Percentiles rank a stretch among this genome's conserved stretches.
phyloP scores from a whole-genome alignment of 176 grass and related monocot genomes.

The Saccharum officinarum region DNA sequence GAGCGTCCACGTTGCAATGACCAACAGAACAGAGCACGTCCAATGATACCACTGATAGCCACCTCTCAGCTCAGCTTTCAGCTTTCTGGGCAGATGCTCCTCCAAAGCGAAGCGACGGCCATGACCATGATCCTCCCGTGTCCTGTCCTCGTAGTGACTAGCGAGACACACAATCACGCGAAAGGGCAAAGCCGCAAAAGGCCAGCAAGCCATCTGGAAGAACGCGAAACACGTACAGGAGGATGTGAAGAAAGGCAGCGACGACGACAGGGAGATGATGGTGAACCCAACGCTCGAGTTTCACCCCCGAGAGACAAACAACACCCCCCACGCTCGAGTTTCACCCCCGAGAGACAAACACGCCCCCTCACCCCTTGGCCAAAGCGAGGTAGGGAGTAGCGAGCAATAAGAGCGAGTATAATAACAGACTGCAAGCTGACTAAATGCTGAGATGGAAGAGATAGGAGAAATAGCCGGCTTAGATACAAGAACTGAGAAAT shows the following conservation, averaged over 20 bases:
- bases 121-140: neutral
- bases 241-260: neutral
- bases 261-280: constrained; percentile 1
- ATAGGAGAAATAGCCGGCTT: too few relatives aligned
- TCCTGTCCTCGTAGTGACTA: neutral
- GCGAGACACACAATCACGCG: neutral
- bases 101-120: neutral
- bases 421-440: too few relatives aligned
- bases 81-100: neutral
- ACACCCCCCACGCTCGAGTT: neutral
- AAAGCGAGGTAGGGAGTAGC: neutral
- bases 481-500: too few relatives aligned
- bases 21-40: neutral
- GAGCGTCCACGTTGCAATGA: neutral
- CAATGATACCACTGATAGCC: neutral
- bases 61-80: neutral
- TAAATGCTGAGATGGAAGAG: too few relatives aligned
- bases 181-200: neutral
- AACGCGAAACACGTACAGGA: neutral
- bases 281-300: neutral
- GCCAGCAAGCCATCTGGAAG: neutral
- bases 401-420: too few relatives aligned
- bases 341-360: neutral
- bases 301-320: neutral
- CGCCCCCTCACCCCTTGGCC: neutral